These are phyloP conservation scores for Penicillium crustosum DNA, from an alignment of 2,329 filamentous ascomycete genomes.

Conservation along the genomic window DNA sequence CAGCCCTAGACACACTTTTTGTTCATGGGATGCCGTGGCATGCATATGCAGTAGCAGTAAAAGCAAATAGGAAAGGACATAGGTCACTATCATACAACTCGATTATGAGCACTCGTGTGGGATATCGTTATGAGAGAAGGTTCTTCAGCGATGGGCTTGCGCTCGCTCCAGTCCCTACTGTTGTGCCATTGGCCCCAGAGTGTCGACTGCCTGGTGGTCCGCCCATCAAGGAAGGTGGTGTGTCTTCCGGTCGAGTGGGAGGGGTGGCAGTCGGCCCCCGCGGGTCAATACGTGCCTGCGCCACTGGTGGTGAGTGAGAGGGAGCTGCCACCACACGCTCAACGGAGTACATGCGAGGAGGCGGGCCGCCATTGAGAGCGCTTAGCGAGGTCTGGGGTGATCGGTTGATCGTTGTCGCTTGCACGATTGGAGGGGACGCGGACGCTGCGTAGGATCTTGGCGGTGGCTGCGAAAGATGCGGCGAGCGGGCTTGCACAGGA, in stretches of 20 bases:
- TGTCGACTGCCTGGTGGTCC: slow-evolving; percentile 31
- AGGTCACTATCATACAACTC: slow-evolving; percentile 22
- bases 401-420: slow-evolving; percentile 38
- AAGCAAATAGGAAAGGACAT: slow-evolving; percentile 16
- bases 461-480: slow-evolving; percentile 35
- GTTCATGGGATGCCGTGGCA: slow-evolving; percentile 8
- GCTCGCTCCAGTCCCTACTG: slow-evolving; percentile 60
- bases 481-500: slow-evolving; percentile 36
- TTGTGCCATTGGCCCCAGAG: slow-evolving; percentile 28
- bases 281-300: slow-evolving; percentile 37
- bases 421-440: slow-evolving; percentile 39
- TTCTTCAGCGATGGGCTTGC: slow-evolving; percentile 75
- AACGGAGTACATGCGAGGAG: slow-evolving; percentile 38
- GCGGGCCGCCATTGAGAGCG: slow-evolving; percentile 37
- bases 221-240: slow-evolving; percentile 25
- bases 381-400: slow-evolving; percentile 41
- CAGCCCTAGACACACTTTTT: slow-evolving; percentile 6
- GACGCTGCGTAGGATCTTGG: slow-evolving; percentile 39
- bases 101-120: not conserved
- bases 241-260: slow-evolving; percentile 33
- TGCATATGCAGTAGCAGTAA: slow-evolving; percentile 16
- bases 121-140: slow-evolving; percentile 58
- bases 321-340: slow-evolving; percentile 38
- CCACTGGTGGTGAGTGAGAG: slow-evolving; percentile 38
- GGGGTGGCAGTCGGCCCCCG: slow-evolving; percentile 36